Base-by-base conservation (phyloP, 2,329 filamentous ascomycete genomes). In the Chaetomiaceae sp. region DNA sequence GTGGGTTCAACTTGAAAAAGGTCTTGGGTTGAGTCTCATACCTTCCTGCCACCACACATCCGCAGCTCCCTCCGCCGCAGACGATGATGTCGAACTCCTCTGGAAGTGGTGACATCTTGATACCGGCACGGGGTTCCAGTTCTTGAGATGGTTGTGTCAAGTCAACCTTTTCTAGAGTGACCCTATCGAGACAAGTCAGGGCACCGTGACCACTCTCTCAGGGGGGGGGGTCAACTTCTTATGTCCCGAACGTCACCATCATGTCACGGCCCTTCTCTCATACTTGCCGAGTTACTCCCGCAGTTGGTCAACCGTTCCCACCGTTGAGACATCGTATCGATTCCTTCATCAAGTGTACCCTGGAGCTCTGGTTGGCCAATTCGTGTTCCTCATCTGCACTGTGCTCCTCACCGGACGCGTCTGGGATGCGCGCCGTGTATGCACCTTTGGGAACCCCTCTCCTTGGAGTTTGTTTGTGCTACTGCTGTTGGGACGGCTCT, bases 1-100 rank as follows among this genome's bases (percentile, higher is more conserved):
- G n/a, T n/a, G n/a, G n/a, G n/a, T n/a, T n/a, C n/a, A n/a, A n/a
- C n/a, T n/a, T n/a, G n/a, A n/a, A n/a, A n/a, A n/a, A n/a, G n/a
- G n/a, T n/a, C n/a, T n/a, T n/a, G n/a, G n/a, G n/a, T n/a, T n/a
- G n/a, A n/a, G n/a, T n/a, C n/a, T 54, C 72, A 57, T 66, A 83
- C 79, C 81, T 70, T 53, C 78, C 78, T 49, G 78, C 78, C 38
- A 80, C 76, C n/a, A 80, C 78, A 65, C 77, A 80, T 29, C 77
- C 83, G 57, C 79, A 82, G 66, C 84, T 88, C 51, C 87, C 87
- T 64, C 87, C 87, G 64, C 87, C 87, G 60, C 83, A 87, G 27
- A 90, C 85, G 63, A 90, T 90, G 63, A 91, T 89, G 67, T 90
- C 87, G 65, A 89, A 87, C 75, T 90, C 87, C 55, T 90, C 86